phyloP scores from a whole-genome alignment of 2,329 filamentous ascomycete genomes.

The Trichoderma sp. region DNA sequence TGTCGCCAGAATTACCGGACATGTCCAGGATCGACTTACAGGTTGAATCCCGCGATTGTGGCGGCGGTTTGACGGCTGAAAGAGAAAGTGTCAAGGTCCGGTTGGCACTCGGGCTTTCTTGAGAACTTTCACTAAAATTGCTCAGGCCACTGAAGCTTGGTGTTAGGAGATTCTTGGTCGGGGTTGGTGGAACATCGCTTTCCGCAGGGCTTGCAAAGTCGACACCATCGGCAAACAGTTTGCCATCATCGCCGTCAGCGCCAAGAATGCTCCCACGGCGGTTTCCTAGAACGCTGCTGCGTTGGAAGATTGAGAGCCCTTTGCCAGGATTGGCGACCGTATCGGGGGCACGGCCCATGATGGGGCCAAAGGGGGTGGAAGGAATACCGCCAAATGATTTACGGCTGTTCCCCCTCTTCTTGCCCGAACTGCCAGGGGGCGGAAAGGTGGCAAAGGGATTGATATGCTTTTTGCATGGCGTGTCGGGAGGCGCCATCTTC shows the following conservation, averaged over 20 bases:
- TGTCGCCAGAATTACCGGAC: conserved; percentile 23
- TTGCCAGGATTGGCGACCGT: conserved; percentile 59
- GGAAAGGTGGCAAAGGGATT: conserved; percentile 70
- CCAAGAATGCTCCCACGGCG: conserved; percentile 74
- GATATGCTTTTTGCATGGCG: conserved; percentile 86
- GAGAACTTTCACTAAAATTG: conserved; percentile 42
- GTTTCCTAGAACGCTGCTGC: conserved; percentile 48
- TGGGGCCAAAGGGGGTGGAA: conserved; percentile 77
- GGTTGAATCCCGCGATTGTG: conserved; percentile 41
- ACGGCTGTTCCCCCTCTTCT: conserved; percentile 61
- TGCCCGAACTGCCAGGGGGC: conserved; percentile 61
- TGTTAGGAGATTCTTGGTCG: conserved; percentile 70
- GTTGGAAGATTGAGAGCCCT: conserved; percentile 68
- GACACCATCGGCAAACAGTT: conserved; percentile 42
- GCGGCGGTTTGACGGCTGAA: conserved; percentile 44
- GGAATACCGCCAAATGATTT: conserved; percentile 73
- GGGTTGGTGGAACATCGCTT: conserved; percentile 84
- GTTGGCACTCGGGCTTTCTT: conserved; percentile 52
- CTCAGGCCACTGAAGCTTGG: conserved; percentile 45
- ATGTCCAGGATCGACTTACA: conserved; percentile 47
- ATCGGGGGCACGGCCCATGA: conserved; percentile 49
- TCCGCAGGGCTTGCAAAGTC: conserved; percentile 35
- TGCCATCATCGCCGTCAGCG: conserved; percentile 74
- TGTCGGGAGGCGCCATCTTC: conserved; percentile 81
- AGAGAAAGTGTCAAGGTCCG: conserved; percentile 46